Evolutionary conservation across 2,329 filamentous ascomycete species (phyloP).

Genomic region (Cytospora piceicola): DNA sequence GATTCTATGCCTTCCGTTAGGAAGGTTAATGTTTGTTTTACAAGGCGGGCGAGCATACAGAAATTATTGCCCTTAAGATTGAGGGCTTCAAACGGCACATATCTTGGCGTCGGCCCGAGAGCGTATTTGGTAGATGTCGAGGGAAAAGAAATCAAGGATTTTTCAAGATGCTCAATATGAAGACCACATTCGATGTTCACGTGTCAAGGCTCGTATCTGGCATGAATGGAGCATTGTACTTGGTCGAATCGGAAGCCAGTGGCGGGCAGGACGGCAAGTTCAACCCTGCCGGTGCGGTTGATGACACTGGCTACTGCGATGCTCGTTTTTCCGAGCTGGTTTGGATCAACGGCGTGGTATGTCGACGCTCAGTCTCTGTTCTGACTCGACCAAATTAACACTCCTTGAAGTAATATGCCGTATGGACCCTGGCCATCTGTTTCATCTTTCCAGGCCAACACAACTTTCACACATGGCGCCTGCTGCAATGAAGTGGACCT

Average conservation of each 20-base stretch:
- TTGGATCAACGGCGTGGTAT: slow-evolving; percentile 50
- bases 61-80: no score
- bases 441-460: slow-evolving; percentile 49
- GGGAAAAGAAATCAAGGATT: slow-evolving; percentile 60
- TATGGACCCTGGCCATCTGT: background rate
- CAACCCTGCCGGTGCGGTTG: slow-evolving; percentile 61
- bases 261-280: slow-evolving; percentile 55
- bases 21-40: no score
- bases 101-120: background rate
- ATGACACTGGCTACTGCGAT: slow-evolving; percentile 65
- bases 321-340: slow-evolving; percentile 54
- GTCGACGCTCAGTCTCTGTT: slow-evolving; percentile 41
- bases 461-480: slow-evolving; percentile 56
- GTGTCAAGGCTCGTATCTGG: slow-evolving; percentile 67
- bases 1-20: no score
- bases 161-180: slow-evolving; percentile 60
- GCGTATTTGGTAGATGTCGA: slow-evolving; percentile 57
- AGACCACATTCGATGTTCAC: slow-evolving; percentile 69
- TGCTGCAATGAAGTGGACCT: slow-evolving; percentile 73
- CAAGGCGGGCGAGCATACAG: no score
- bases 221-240: slow-evolving; percentile 68
- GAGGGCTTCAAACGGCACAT: background rate
- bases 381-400: slow-evolving; percentile 19
- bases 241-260: slow-evolving; percentile 64
- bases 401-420: slow-evolving; percentile 29